Evolutionary conservation across 768 basidiomycete species (phyloP).

Genomic region (Russula sp.): DNA sequence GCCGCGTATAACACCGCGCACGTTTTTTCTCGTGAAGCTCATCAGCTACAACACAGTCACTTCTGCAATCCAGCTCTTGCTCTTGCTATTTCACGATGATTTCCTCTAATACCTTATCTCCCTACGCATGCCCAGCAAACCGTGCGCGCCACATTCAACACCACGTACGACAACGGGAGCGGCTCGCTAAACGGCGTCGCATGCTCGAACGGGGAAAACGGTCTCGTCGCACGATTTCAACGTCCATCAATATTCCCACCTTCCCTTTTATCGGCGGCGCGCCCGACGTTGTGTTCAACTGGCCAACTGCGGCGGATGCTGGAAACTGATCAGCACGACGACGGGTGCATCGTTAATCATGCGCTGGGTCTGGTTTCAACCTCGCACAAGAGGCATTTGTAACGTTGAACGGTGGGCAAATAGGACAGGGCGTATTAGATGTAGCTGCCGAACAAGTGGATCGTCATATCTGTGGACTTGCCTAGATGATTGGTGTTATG

Average conservation of each 20-base stretch:
- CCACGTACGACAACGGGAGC: constrained; percentile 46
- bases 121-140: no score
- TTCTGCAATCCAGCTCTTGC: not conserved
- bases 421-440: constrained; percentile 31
- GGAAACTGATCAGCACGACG: constrained; percentile 50
- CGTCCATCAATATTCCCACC: constrained; percentile 50
- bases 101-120: not conserved
- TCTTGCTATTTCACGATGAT: not conserved
- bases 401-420: constrained; percentile 34
- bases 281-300: constrained; percentile 50
- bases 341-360: constrained; percentile 41
- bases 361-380: constrained; percentile 40
- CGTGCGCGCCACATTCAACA: constrained; percentile 40
- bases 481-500: no score
- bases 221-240: constrained; percentile 48
- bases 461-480: constrained; percentile 31
- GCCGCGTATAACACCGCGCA: constrained; percentile 1
- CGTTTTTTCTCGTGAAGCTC: not conserved
- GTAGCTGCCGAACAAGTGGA: constrained; percentile 34
- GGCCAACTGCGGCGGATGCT: constrained; percentile 58
- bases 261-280: constrained; percentile 63
- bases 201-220: constrained; percentile 54
- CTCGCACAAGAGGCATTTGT: constrained; percentile 37
- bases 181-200: constrained; percentile 44
- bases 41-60: not conserved